phyloP scores from a whole-genome alignment of 139 green algal species.

The Parachlorella kessleri region DNA sequence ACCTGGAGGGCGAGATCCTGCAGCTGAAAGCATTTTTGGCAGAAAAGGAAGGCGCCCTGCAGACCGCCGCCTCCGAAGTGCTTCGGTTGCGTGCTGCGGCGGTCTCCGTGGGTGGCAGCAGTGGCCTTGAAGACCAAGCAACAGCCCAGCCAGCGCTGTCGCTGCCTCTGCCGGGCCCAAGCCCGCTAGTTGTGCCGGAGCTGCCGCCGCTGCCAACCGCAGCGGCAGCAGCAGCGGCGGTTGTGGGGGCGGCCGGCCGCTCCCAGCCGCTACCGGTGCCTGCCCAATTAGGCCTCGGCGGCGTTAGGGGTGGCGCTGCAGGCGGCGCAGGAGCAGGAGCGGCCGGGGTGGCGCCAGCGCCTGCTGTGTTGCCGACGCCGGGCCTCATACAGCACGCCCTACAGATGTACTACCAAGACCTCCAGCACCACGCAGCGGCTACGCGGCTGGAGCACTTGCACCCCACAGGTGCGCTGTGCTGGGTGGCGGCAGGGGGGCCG shows the following conservation, averaged over 20 bases:
- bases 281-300: too few species aligned
- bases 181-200: background rate
- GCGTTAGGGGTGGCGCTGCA: background rate
- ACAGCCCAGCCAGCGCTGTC: background rate
- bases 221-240: too few species aligned
- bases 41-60: background rate
- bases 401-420: conserved; percentile 17
- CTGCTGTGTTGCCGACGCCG: background rate
- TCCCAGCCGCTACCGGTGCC: background rate
- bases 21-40: background rate
- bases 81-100: too few species aligned
- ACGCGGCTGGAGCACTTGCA: background rate
- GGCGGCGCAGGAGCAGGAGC: background rate
- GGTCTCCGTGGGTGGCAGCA: background rate
- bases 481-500: too few species aligned
- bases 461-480: background rate
- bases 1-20: conserved; percentile 1
- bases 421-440: conserved; percentile 2
- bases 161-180: background rate
- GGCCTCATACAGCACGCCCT: conserved; percentile 5
- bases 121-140: too few species aligned
- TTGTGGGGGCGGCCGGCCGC: background rate
- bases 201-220: background rate
- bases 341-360: background rate
- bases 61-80: too few species aligned